Evolutionary conservation across 2,329 filamentous ascomycete species (phyloP), one percentile per base, ranked within the genome.

Genomic region (Penicillium sp.): DNA sequence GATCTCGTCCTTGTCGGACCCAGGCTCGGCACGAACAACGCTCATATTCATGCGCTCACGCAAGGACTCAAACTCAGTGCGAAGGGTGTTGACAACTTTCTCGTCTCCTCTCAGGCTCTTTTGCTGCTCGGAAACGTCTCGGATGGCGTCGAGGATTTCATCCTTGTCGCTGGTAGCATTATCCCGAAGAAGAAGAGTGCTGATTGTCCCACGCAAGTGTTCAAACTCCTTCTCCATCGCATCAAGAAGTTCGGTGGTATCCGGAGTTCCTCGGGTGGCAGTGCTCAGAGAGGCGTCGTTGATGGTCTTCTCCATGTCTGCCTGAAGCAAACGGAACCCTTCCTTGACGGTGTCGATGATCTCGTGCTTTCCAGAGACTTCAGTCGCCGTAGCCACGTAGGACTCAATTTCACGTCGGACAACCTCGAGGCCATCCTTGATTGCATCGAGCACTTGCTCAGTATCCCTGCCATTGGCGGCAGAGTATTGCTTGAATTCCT

Each of bases 401-500:
- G 81, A 81, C 70, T 96, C 91, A 55, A 98, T 90, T 59, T 96
- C 90, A 13, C 81, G 78, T 11, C 92, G 87, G 6, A 98, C 84
- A 65, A 86, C 88, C 66, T 96, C 92, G 14, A 96, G 83, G 0
- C 92, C 92, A 70, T 96, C 91, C 66, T 92, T 94, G 44, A 96
- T 88, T 0, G 92, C 90, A 73, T 95, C 91, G 4, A 97, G 81
- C 13, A 96, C 87, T 73, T 96, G 91, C 73, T 96, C 92, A 0
- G 92, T 94, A 71, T 95, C 91, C 58, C 87, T 85, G 41, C 89
- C 91, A 66, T 87, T 91, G 61, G 89, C 88, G 3, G 90, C 86
- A 19, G 91, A 88, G 66, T 92, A 94, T 67, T 94, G 86, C 73
- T 93, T 92, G 73, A 89, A 86, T 66, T 88, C 85, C 5, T 79